Conservation (phyloP, 202 grass and related monocot genomes). For the Schoenoplectus tabernaemontani region DNA sequence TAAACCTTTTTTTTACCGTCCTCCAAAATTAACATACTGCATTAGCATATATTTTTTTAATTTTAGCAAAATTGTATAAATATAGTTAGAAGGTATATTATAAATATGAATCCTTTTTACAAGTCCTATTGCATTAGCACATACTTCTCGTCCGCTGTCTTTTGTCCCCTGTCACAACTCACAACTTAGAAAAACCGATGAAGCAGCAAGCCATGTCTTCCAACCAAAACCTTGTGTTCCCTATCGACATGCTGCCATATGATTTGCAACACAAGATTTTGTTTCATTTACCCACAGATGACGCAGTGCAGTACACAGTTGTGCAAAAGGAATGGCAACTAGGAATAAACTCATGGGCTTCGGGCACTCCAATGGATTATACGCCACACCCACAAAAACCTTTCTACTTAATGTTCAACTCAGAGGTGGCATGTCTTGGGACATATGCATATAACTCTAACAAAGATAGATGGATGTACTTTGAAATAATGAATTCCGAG, state of each 20-base stretch:
- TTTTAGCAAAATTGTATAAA: too few species aligned
- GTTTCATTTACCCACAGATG: not conserved
- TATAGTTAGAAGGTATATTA: not conserved
- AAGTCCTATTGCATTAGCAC: not conserved
- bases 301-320: not conserved
- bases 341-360: not conserved
- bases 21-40: too few species aligned
- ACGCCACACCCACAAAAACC: not conserved
- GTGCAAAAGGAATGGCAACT: not conserved
- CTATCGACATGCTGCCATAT: not conserved
- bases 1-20: too few species aligned
- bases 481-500: not conserved
- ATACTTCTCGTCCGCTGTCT: not conserved
- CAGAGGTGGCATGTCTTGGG: not conserved
- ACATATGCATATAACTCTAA: not conserved
- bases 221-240: not conserved
- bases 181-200: not conserved
- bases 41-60: too few species aligned
- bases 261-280: not conserved
- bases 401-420: not conserved
- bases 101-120: not conserved
- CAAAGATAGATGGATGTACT: not conserved
- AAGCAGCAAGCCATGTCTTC: not conserved
- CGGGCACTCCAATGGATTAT: not conserved
- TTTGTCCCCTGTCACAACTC: not conserved